Evolutionary conservation across 176 grass and related monocot genomes (phyloP).

Genomic region (Eragrostis nindensis): DNA sequence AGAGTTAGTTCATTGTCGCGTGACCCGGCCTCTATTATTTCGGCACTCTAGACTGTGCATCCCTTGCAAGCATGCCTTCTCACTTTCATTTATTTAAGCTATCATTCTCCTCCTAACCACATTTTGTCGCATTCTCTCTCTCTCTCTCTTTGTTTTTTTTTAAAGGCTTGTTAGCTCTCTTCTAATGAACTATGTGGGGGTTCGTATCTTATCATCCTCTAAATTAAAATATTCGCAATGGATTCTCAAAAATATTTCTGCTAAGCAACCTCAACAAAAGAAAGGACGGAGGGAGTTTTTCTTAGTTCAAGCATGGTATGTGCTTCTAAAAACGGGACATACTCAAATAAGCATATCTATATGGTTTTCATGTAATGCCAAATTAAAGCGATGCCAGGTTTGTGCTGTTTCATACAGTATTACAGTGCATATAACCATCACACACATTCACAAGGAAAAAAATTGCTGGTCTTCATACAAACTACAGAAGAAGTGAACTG

Average conservation of each 20-base stretch:
- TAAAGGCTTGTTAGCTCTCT: no score
- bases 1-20: constrained; percentile 37
- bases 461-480: background rate
- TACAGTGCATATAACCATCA: background rate
- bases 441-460: background rate
- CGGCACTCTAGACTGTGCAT: background rate
- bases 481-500: background rate
- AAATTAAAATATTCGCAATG: no score
- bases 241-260: background rate
- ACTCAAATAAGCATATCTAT: no score
- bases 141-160: no score
- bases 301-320: no score
- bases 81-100: constrained; percentile 44
- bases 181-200: background rate
- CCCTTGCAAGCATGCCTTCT: constrained; percentile 27
- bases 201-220: constrained; percentile 7
- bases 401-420: background rate
- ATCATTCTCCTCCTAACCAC: constrained; percentile 30
- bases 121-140: no score
- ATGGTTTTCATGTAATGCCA: no score
- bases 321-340: no score
- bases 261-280: no score
- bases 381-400: background rate
- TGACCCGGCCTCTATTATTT: constrained; percentile 36
- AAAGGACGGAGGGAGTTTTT: no score